Conservation (phyloP, 495 filamentous ascomycete species). For the Hypoxylon rickii region DNA sequence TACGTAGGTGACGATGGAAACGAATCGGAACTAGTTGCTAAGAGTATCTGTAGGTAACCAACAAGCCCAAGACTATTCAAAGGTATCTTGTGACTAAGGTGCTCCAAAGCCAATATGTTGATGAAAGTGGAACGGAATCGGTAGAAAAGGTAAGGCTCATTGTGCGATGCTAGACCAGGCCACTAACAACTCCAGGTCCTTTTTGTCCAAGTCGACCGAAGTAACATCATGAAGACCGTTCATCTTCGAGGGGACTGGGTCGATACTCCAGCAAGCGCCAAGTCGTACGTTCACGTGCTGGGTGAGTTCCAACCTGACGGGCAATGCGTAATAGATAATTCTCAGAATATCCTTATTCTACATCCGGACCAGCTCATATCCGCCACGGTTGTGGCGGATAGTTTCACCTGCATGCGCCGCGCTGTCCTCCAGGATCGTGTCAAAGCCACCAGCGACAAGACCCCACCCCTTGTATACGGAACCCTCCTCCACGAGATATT, state of each 20-base stretch:
- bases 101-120: conserved; percentile 66
- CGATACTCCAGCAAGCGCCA: conserved; percentile 72
- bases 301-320: conserved; percentile 72
- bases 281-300: conserved; percentile 81
- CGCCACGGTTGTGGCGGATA: conserved; percentile 90
- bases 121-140: conserved; percentile 60
- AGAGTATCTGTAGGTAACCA: conserved; percentile 51
- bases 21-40: conserved; percentile 44
- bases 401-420: conserved; percentile 83
- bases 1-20: conserved; percentile 52
- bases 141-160: conserved; percentile 68
- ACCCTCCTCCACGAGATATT: conserved; percentile 93
- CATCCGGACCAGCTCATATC: conserved; percentile 97
- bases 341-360: conserved; percentile 82
- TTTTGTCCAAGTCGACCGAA: conserved; percentile 73
- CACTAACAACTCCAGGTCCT: conserved; percentile 62
- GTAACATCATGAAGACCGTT: conserved; percentile 66
- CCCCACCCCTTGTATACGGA: conserved; percentile 80
- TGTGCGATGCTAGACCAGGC: conserved; percentile 1
- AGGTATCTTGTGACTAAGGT: conserved; percentile 78
- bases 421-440: conserved; percentile 93
- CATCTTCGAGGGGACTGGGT: conserved; percentile 83
- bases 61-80: conserved; percentile 73
- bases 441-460: conserved; percentile 80
- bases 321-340: conserved; percentile 75